Percentiles rank a stretch among this genome's conserved stretches.
Conservation (phyloP, 768 basidiomycete species). For the Tylopilus sp. region DNA sequence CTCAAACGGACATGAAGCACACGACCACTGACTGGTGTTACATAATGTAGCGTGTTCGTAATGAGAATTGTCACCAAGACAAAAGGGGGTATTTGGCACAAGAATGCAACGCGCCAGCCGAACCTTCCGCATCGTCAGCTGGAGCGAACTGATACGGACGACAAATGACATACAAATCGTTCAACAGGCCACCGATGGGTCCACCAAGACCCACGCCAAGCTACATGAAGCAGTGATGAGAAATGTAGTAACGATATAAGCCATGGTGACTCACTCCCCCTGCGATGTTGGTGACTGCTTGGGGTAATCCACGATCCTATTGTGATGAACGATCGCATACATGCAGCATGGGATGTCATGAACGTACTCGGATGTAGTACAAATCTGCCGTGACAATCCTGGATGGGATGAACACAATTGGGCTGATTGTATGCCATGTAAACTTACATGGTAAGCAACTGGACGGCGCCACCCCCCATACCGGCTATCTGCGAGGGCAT, state of each 20-base stretch:
- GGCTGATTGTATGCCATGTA: not conserved
- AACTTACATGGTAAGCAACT: constrained; percentile 15
- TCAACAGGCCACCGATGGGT: constrained; percentile 20
- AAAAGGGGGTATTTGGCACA: constrained; percentile 68
- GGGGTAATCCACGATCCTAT: constrained; percentile 13
- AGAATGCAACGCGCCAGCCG: constrained; percentile 59
- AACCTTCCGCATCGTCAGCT: constrained; percentile 3
- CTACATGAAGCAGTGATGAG: not conserved
- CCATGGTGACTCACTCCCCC: constrained; percentile 11
- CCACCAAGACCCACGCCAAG: constrained; percentile 24
- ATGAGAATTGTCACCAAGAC: constrained; percentile 41
- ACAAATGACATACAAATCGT: constrained; percentile 13
- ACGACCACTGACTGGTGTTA: constrained; percentile 53
- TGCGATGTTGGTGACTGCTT: constrained; percentile 43
- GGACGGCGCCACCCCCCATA: constrained; percentile 20
- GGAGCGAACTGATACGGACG: not conserved
- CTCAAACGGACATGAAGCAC: not conserved
- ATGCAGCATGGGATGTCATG: not conserved
- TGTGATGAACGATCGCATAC: not conserved
- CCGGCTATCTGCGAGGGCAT: constrained; percentile 16
- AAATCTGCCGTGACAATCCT: constrained; percentile 23
- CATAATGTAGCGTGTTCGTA: constrained; percentile 56
- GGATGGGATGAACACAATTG: not conserved
- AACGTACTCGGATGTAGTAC: constrained; percentile 16
- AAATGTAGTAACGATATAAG: not conserved